Base-by-base conservation (phyloP, 495 filamentous ascomycete genomes). In the Talaromyces nanjingensis region DNA sequence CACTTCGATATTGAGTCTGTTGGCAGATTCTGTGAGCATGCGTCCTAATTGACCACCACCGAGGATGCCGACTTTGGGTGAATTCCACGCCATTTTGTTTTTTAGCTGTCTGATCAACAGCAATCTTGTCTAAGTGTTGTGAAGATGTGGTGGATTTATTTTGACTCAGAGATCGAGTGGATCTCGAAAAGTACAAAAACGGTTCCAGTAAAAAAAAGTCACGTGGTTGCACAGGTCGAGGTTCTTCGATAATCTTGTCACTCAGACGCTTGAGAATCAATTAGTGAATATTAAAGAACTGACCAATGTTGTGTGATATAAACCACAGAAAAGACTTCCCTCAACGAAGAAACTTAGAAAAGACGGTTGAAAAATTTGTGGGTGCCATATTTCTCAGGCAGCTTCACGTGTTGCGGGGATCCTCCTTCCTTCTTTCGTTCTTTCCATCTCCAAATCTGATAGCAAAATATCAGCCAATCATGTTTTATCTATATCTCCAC, bases 11-110 rank as follows among this genome's bases (percentile, higher is more conserved):
- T 92, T 92, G 42, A 96, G 82, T 55, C 87, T 87, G 67, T 93
- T 93, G 56, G 94, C 92, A 47, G 90, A 88, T 76, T 98, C 91
- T 59, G 91, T 87, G n/a, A 97, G 83, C 94, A 98, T 98, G 65
- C 91, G 90, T 53, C 94, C 94, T 33, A 98, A 83, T 78, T 93
- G 93, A 70, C 93, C 93, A 37, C 87, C 87, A 22, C 87, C 87
- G 63, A 90, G 82, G 63, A 92, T 83, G 65, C 89, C 88, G 59
- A 91, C 76, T 67, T 77, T 79, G 53, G 70, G 78, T 29, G 77
- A 74, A 68, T 81, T 81, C 78, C 78, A 81, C 78, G 79, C 78
- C 25, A 61, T 74, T 65, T 25, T 49, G 18, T 34, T 33, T 37
- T 12, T 9, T 42, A 18, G 31, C 29, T 42, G 29, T 12, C n/a